Base-by-base conservation (phyloP, 441 rosid genomes). In the Pelargonium fulgidum region DNA sequence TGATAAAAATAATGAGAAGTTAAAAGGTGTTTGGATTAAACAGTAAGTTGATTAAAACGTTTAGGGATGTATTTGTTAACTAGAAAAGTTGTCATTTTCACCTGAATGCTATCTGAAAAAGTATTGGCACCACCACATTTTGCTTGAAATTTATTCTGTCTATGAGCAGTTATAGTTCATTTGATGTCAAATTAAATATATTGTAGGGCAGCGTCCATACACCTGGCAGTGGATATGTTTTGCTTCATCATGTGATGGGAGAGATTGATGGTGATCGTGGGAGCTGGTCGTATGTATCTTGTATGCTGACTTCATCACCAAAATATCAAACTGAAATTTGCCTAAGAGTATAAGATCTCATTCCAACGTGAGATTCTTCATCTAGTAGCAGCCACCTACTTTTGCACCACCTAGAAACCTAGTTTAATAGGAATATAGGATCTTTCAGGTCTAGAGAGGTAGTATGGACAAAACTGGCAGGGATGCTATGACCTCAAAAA, bases 241-340 rank as follows among this genome's bases (percentile, higher is more conserved):
- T 93, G 81, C 89, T 93, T 70, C 98, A 93, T 84, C 98, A 93
- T 69, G 85, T 91, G 78, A 91, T 93, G 98, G 98, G 98, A 79
- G 97, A 89, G 83, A 87, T 95, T 47, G 86, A 91, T 68, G 92
- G 93, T 64, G 89, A 85, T 75, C 87, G 76, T 75, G 93, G 92
- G 73, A 74, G 91, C 80, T 93, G 97, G 97, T 89, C 95, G 97
- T 92, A 88, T 3, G 98, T 90, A 82, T 82, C 67, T 48, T 52
- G 68, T 36, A 42, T 62, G 48, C 66, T 4, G 19, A 44, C 9
- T 45, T 59, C 2, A 70, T 67, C 64, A 42, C 59, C 45, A n/a
- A 68, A 70, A 36, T 59, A 73, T 70, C 39, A 72, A 70, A 70
- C 70, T 58, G 72, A 73, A 68, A 84, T 69, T 68, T 71, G 65